Percentiles rank a stretch among this genome's conserved stretches.
Conservation (phyloP, 2,329 filamentous ascomycete species). For the Coleophoma crateriformis region DNA sequence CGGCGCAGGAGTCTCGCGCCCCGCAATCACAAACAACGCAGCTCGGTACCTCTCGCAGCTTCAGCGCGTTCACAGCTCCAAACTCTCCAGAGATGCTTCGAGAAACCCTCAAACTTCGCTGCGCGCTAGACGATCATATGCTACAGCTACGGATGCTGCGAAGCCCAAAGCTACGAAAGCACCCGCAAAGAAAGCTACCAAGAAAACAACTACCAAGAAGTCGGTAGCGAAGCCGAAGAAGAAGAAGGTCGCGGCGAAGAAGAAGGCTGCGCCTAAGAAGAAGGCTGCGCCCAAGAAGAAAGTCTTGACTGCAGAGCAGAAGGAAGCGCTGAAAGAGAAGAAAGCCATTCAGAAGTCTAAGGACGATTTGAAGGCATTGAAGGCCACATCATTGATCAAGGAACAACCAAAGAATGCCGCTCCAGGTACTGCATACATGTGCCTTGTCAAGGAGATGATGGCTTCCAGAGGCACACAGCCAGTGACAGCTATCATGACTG, state of each 20-base stretch:
- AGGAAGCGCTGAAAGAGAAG: not conserved
- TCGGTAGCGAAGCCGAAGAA: conserved; percentile 11
- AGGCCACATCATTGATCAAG: conserved; percentile 1
- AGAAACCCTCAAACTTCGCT: conserved; percentile 5
- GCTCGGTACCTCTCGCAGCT: conserved; percentile 14
- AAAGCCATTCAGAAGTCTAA: conserved; percentile 17
- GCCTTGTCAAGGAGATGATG: not conserved
- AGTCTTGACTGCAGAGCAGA: not conserved
- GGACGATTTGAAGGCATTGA: conserved; percentile 17
- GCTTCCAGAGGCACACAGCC: conserved; percentile 8
- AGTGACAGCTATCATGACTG: conserved; percentile 2
- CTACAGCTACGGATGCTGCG: conserved; percentile 19
- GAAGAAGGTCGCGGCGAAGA: conserved; percentile 26
- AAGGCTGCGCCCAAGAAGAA: conserved; percentile 12
- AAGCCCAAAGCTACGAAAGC: conserved; percentile 16
- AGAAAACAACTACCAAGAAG: conserved; percentile 22
- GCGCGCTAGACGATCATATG: conserved; percentile 12
- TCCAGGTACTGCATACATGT: not conserved
- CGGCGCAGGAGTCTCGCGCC: conserved; percentile 11
- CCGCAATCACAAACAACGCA: conserved; percentile 18
- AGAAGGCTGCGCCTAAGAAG: conserved; percentile 15
- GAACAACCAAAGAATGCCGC: not conserved
- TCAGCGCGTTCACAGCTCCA: conserved; percentile 16
- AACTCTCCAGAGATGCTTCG: conserved; percentile 8
- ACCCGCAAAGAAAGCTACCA: conserved; percentile 16